Conservation (phyloP, 1,139 yeast species). For the Geotrichum siamense region DNA sequence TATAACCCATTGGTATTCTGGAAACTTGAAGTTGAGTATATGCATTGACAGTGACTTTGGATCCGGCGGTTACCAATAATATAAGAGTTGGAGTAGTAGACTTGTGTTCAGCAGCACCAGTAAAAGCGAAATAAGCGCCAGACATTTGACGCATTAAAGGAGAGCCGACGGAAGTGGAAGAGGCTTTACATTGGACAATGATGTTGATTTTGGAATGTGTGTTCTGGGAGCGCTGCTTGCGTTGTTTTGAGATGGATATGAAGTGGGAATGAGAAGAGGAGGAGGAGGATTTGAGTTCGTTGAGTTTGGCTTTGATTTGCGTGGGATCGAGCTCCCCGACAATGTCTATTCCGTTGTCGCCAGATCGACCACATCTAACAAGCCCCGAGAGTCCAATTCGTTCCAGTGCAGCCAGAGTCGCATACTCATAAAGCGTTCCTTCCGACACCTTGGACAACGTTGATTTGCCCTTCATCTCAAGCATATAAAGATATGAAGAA, state of each 20-base stretch:
- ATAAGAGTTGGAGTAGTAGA: slow-evolving; percentile 6
- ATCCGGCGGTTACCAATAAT: slow-evolving; percentile 14
- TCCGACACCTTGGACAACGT: slow-evolving; percentile 4
- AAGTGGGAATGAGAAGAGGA: neutral
- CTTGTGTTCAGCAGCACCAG: neutral
- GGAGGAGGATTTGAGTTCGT: neutral
- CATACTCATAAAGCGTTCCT: slow-evolving; percentile 16
- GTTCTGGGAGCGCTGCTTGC: neutral
- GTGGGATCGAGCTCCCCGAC: slow-evolving; percentile 5
- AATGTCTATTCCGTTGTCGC: slow-evolving; percentile 16
- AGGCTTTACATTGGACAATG: slow-evolving; percentile 16
- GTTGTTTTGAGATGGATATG: neutral
- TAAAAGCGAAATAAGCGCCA: slow-evolving; percentile 15
- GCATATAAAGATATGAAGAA: slow-evolving; percentile 7
- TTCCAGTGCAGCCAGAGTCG: slow-evolving; percentile 11
- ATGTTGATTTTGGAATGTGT: slow-evolving; percentile 2
- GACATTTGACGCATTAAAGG: slow-evolving; percentile 16
- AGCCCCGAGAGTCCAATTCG: slow-evolving; percentile 10
- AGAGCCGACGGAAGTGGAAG: slow-evolving; percentile 12
- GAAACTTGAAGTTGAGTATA: slow-evolving; percentile 12
- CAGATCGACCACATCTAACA: slow-evolving; percentile 13
- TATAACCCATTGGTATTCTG: slow-evolving; percentile 15
- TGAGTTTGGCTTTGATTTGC: neutral
- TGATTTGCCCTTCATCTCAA: slow-evolving; percentile 8
- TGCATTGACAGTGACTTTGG: slow-evolving; percentile 9